Conservation (phyloP, 768 basidiomycete genomes). For the Calocybe gangraenosa region DNA sequence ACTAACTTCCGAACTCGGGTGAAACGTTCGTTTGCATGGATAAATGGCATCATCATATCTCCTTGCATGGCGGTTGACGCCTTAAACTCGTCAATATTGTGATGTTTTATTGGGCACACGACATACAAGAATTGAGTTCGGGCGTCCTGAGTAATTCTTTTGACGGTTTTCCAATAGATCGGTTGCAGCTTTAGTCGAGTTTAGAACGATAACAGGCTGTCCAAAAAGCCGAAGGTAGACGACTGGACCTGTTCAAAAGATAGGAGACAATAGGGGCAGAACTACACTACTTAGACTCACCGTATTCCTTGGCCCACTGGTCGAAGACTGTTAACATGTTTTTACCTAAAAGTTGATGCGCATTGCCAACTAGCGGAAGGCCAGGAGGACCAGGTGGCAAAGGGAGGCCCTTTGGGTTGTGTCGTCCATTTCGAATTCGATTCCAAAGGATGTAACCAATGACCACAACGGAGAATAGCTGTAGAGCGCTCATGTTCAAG, state of each 20-base stretch:
- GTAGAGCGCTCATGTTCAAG: too few relatives aligned
- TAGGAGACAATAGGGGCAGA: not conserved
- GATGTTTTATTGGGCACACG: too few relatives aligned
- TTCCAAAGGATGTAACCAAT: too few relatives aligned
- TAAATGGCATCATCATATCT: not conserved
- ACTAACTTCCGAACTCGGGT: not conserved
- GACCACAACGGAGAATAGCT: not conserved
- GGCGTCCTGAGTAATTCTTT: not conserved
- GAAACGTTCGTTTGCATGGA: not conserved
- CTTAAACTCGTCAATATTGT: not conserved
- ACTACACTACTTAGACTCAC: slow-evolving; percentile 14
- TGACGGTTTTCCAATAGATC: not conserved
- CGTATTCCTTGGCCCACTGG: slow-evolving; percentile 27
- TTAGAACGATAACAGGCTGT: slow-evolving; percentile 43
- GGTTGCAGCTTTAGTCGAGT: slow-evolving; percentile 30
- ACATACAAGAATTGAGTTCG: not conserved
- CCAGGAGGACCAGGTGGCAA: not conserved
- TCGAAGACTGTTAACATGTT: slow-evolving; percentile 2
- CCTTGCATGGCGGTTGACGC: not conserved
- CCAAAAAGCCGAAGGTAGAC: slow-evolving; percentile 26
- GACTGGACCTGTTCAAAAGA: not conserved
- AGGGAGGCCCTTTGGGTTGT: not conserved
- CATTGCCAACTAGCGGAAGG: not conserved
- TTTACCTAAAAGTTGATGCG: slow-evolving; percentile 3
- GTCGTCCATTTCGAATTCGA: too few relatives aligned